Evolutionary conservation across 495 filamentous ascomycete species (phyloP), one percentile per base, ranked within the genome.

Genomic region (Poronia punctata): DNA sequence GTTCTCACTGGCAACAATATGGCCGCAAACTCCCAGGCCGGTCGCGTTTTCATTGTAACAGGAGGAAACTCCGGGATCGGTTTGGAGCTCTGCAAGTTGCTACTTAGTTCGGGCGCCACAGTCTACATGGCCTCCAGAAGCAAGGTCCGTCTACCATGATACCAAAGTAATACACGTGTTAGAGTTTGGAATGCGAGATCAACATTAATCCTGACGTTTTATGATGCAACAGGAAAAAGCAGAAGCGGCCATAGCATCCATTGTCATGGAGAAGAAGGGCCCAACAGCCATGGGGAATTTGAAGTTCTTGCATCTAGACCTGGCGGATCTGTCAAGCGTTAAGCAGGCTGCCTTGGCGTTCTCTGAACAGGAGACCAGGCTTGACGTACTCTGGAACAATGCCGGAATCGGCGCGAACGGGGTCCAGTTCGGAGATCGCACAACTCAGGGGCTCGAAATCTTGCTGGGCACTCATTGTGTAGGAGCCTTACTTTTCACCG

Each of bases 41-140:
- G 64, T n/a, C 54, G 56, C 33, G 56, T 68, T 4, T 54, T 51
- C 14, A 57, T 52, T 9, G 52, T 35, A 48, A 66, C 43, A 11
- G 74, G 74, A 17, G 60, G 58, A 18, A 68, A 70, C 27, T 38
- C 62, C 7, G 70, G 70, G 22, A 52, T 71, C 12, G 67, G 67
- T 1, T 53, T 47, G 18, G 59, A 65, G 47, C 52, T 69, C 7
- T 45, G 43, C 35, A 59, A 53, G 35, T 53, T 70, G 2, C 56
- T 70, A 9, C 63, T 61, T 30, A 12, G 18, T n/a, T 48, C 50
- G 1, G 55, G 54, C 14, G 65, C 58, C 5, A 61, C 46, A 4
- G 53, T 69, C 7, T 66, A 61, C 35, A 52, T 69, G 34, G 54
- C 62, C 7, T 44, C 43, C 3, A 55, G 59, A 23, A 56, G 51